Evolutionary conservation across 495 filamentous ascomycete species (phyloP).

Genomic region (Patellaria atrata): DNA sequence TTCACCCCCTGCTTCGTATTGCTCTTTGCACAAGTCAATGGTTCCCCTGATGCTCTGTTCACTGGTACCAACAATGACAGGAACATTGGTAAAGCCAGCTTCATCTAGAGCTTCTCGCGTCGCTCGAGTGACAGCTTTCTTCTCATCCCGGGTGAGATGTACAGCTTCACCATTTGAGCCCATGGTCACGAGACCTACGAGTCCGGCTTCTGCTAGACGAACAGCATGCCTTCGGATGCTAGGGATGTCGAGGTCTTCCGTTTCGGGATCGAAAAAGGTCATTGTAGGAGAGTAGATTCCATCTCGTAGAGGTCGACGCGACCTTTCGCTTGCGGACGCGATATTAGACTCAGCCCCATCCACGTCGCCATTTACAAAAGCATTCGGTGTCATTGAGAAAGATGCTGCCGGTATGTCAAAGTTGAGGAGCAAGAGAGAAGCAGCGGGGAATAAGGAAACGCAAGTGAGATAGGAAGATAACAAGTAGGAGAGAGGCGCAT

Average conservation of each 20-base stretch:
- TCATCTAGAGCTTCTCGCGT: slow-evolving; percentile 72
- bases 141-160: slow-evolving; percentile 63
- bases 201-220: slow-evolving; percentile 65
- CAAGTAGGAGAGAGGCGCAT: neutral
- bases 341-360: slow-evolving; percentile 6
- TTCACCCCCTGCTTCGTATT: slow-evolving; percentile 57
- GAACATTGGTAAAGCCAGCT: slow-evolving; percentile 59
- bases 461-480: neutral
- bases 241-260: slow-evolving; percentile 70
- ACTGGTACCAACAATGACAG: slow-evolving; percentile 67
- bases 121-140: slow-evolving; percentile 57
- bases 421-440: neutral
- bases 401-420: slow-evolving; percentile 6
- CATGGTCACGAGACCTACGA: slow-evolving; percentile 76
- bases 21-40: slow-evolving; percentile 55
- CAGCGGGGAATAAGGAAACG: neutral
- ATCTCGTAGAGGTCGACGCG: slow-evolving; percentile 49
- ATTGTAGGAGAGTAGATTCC: slow-evolving; percentile 84
- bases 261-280: slow-evolving; percentile 74
- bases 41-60: slow-evolving; percentile 68
- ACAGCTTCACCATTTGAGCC: slow-evolving; percentile 84
- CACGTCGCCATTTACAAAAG: slow-evolving; percentile 5
- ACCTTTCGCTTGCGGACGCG: slow-evolving; percentile 6
- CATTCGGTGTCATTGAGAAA: slow-evolving; percentile 7
- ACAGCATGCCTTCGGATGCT: slow-evolving; percentile 67